These are phyloP conservation scores for Kodamaea kakaduensis DNA, from an alignment of 805 yeast species.

Conservation along the genomic window DNA sequence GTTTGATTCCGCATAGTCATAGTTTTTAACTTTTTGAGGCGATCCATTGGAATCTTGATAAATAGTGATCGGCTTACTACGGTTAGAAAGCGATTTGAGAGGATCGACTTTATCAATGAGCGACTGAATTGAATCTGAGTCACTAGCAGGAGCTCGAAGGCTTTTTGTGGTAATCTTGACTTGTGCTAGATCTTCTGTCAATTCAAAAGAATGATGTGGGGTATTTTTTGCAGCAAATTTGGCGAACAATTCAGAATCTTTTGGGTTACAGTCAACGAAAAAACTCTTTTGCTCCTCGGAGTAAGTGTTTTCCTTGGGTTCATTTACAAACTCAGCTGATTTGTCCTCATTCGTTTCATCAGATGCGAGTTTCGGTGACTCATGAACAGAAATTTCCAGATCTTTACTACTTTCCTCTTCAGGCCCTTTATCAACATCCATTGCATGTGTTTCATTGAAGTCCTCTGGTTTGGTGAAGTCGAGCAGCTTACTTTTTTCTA, in stretches of 20 bases:
- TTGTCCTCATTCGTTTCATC: too few relatives aligned
- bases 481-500: too few relatives aligned
- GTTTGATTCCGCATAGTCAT: slow-evolving; percentile 31
- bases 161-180: slow-evolving; percentile 23
- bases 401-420: too few relatives aligned
- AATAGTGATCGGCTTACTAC: slow-evolving; percentile 35
- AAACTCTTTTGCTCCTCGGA: slow-evolving; percentile 10
- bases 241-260: slow-evolving; percentile 9
- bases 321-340: too few relatives aligned
- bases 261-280: slow-evolving; percentile 3
- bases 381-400: too few relatives aligned
- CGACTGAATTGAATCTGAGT: slow-evolving; percentile 20
- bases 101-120: slow-evolving; percentile 43
- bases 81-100: slow-evolving; percentile 29
- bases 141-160: slow-evolving; percentile 13
- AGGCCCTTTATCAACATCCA: slow-evolving; percentile 7
- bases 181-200: slow-evolving; percentile 27
- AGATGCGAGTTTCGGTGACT: too few relatives aligned
- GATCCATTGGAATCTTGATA: slow-evolving; percentile 39
- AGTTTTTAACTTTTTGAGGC: slow-evolving; percentile 30
- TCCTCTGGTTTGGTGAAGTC: too few relatives aligned
- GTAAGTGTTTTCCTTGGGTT: too few relatives aligned
- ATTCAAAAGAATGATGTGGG: slow-evolving; percentile 16
- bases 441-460: too few relatives aligned
- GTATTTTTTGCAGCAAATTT: slow-evolving; percentile 4